phyloP scores from a whole-genome alignment of 2,329 filamentous ascomycete genomes.

The Colletotrichum tropicicola region DNA sequence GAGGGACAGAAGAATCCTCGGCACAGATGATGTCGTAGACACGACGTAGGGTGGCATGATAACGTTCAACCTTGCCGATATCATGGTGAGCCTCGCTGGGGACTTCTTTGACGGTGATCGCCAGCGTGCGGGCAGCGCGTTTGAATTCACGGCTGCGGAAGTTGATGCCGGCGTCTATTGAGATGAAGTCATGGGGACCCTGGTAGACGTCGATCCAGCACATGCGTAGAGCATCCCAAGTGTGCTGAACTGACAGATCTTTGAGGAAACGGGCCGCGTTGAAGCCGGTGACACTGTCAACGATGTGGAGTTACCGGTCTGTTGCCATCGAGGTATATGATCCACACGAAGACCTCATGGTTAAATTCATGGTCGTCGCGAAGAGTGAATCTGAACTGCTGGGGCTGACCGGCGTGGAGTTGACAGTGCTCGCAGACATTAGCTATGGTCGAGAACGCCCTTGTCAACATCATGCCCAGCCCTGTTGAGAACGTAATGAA shows the following conservation, averaged over 20 bases:
- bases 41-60: background rate
- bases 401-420: background rate
- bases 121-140: background rate
- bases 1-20: background rate
- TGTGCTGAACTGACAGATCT: background rate
- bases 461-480: background rate
- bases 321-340: background rate
- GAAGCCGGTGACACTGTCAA: background rate
- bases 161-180: background rate
- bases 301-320: background rate
- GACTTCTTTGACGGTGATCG: background rate
- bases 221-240: background rate
- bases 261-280: background rate
- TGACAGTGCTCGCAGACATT: background rate
- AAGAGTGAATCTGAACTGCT: background rate
- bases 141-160: background rate
- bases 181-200: background rate
- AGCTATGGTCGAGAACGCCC: background rate
- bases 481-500: background rate
- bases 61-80: background rate
- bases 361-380: constrained; percentile 38
- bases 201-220: background rate
- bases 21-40: background rate
- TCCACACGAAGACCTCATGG: background rate
- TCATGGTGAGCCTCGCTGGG: background rate